Conservation (phyloP, 345 rosid genomes). For the Crucihimalaya himalaica region DNA sequence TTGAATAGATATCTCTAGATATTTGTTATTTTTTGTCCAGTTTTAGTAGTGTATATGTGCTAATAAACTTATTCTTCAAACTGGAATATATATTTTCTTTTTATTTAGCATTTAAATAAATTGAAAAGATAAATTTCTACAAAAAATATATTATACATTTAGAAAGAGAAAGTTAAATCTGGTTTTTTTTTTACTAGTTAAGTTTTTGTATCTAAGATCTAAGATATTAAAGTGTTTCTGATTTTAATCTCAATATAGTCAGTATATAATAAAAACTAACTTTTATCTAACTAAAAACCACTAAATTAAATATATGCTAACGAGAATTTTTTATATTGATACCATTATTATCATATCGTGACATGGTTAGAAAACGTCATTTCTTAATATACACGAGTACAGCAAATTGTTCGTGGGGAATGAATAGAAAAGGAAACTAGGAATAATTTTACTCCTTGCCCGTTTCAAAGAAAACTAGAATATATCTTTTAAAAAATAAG, state of each 20-base stretch:
- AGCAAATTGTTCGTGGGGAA: not conserved
- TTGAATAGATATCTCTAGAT: not conserved
- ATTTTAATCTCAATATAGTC: no score
- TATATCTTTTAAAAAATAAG: no score
- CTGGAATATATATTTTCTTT: not conserved
- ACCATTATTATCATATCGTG: not conserved
- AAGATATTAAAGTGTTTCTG: no score
- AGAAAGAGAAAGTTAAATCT: not conserved
- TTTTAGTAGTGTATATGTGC: not conserved
- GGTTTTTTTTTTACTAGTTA: no score
- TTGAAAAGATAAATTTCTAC: no score
- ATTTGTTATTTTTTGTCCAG: not conserved
- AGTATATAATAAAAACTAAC: no score
- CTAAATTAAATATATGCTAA: not conserved
- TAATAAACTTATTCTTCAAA: no score
- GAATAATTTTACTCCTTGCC: not conserved
- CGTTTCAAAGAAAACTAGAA: not conserved
- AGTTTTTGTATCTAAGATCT: no score
- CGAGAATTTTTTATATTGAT: not conserved
- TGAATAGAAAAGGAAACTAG: no score
- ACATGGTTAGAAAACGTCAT: not conserved
- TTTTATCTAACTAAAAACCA: not conserved
- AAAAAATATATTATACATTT: no score
- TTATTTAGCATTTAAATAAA: not conserved
- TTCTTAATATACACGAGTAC: not conserved